A percentile compares a stretch with the other conserved stretches of the same genome.
These are phyloP conservation scores for Verticillium tricorpus DNA, from an alignment of 2,329 filamentous ascomycete genomes.

Conservation along the genomic window DNA sequence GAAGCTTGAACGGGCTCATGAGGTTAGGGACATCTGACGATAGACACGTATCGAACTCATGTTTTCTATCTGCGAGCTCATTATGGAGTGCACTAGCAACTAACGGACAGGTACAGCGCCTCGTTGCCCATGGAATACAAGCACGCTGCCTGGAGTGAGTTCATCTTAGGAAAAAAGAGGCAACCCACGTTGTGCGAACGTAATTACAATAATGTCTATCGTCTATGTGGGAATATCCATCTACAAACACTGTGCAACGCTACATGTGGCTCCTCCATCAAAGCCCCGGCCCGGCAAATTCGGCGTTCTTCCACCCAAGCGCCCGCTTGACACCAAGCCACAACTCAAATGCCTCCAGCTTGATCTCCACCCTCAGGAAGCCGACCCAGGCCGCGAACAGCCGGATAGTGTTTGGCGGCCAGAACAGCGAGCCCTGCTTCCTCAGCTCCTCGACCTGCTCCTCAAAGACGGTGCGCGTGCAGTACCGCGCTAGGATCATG, in stretches of 20 bases:
- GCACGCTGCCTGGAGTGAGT: no score
- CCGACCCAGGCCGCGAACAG: conserved; percentile 53
- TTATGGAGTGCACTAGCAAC: no score
- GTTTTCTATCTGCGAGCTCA: no score
- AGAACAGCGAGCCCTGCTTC: conserved; percentile 48
- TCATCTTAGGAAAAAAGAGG: not conserved
- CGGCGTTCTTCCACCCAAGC: conserved; percentile 21
- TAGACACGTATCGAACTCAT: not conserved
- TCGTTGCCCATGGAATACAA: not conserved
- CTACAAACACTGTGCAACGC: not conserved
- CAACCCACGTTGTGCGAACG: not conserved
- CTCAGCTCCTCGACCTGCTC: conserved; percentile 58
- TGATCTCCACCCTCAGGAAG: conserved; percentile 56
- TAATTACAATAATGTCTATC: not conserved
- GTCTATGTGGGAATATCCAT: conserved; percentile 1
- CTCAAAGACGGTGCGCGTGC: conserved; percentile 60
- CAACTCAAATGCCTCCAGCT: conserved; percentile 59
- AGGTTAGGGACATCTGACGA: not conserved
- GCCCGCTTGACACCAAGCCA: conserved; percentile 53
- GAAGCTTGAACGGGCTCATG: not conserved
- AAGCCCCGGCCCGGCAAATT: conserved; percentile 9
- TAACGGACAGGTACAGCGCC: no score
- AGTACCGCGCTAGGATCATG: conserved; percentile 65
- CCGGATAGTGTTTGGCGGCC: conserved; percentile 51
- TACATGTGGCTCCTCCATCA: not conserved